A percentile compares a stretch with the other conserved stretches of the same genome.
These are phyloP conservation scores for Helotiales sp. DNA, from an alignment of 2,329 filamentous ascomycete genomes.

Conservation along the genomic window DNA sequence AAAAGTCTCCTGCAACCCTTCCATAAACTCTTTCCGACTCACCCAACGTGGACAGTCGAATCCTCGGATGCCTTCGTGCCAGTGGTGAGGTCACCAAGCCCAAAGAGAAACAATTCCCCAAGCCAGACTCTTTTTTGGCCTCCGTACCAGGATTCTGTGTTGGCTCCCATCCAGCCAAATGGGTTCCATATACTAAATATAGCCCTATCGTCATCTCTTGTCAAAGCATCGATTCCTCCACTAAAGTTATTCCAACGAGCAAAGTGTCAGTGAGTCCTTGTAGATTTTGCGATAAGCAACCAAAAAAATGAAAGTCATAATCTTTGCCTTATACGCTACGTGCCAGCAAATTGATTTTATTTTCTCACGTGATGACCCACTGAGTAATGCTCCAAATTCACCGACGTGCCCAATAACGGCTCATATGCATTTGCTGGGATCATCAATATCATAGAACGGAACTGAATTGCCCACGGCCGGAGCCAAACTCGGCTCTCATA, in stretches of 20 bases:
- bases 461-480: neutral
- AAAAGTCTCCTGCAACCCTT: too few relatives aligned
- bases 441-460: neutral
- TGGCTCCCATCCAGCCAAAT: too few relatives aligned
- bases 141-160: too few relatives aligned
- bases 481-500: neutral
- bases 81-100: too few relatives aligned
- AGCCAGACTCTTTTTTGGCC: too few relatives aligned
- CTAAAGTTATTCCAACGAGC: too few relatives aligned
- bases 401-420: neutral
- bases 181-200: too few relatives aligned
- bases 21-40: neutral
- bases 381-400: neutral
- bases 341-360: neutral
- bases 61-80: slow-evolving; percentile 5
- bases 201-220: too few relatives aligned
- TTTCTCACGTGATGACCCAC: neutral
- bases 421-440: neutral
- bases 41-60: neutral
- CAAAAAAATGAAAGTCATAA: neutral
- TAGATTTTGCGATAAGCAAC: neutral
- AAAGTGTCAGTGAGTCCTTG: neutral
- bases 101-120: too few relatives aligned
- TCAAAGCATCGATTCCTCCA: too few relatives aligned
- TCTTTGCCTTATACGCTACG: neutral